Evolutionary conservation across 1,284 basidiomycete genomes (phyloP), one percentile per base, ranked within the genome.

Genomic region (Moesziomyces globuligerus): DNA sequence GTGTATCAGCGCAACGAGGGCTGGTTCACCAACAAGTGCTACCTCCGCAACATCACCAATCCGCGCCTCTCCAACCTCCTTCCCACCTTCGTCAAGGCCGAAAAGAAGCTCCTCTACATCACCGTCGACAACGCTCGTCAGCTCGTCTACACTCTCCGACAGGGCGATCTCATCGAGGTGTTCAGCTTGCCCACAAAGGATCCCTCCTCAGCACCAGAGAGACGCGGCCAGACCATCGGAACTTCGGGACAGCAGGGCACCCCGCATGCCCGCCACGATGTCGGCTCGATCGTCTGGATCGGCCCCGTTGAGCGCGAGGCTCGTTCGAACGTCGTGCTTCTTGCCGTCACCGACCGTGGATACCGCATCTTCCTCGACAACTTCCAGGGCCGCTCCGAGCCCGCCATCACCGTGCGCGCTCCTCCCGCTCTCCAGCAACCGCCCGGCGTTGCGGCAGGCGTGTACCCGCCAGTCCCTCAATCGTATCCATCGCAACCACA

Each of bases 1-100:
- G 90, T 92, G 78, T 98, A 98, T 83, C 91, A 93, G 78, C 89
- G 91, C 66, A 90, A 88, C 70, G 91, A 94, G 79, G 91, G 91
- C 1, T 97, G 94, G 94, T 95, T 97, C 84, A 91, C 89, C 54
- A 93, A 92, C 78, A 78, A 84, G 69, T 78, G 83, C 47, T 89
- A 91, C 74, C 85, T 95, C 54, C 86, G 91, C 79, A 94, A 95
- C 77, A 90, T 83, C 46, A 82, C 83, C 17, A 74, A 91, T 26
- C 75, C 77, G 25, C 69, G 75, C 24, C 55, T 76, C 72, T 80
- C 82, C 41, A 81, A 80, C 41, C 74, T 81, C 25, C 13, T 81
- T 11, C 77, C 81, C 10, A 78, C 79, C 11, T 77, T 83, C 25
- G 74, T 79, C 50, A 80, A 80, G 39, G 87, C 89, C n/a, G 86